Evolutionary conservation across 2,329 filamentous ascomycete genomes (phyloP).

Genomic region (Phialophora expanda): DNA sequence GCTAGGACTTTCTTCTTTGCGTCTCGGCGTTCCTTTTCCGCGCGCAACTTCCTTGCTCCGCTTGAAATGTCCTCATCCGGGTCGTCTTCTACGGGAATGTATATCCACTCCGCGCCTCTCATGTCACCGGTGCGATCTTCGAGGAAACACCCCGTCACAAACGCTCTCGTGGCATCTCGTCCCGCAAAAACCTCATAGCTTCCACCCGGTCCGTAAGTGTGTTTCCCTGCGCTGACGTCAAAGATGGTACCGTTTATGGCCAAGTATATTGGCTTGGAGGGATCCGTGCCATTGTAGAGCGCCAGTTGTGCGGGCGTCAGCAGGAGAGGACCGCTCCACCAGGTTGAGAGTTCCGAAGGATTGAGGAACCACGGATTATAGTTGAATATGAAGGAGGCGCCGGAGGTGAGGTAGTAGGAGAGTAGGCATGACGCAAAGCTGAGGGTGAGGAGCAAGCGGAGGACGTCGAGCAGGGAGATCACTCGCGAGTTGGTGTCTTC

Average conservation of each 20-base stretch:
- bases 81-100: conserved; percentile 72
- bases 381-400: conserved; percentile 73
- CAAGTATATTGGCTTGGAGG: conserved; percentile 79
- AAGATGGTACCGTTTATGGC: conserved; percentile 75
- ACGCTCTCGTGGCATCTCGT: conserved; percentile 82
- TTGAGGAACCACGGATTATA: conserved; percentile 67
- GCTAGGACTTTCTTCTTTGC: conserved; percentile 70
- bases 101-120: conserved; percentile 86
- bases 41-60: conserved; percentile 56
- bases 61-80: conserved; percentile 50
- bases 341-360: conserved; percentile 63
- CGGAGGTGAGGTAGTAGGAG: conserved; percentile 76
- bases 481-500: conserved; percentile 37
- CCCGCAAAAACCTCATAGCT: conserved; percentile 87
- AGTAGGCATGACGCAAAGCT: conserved; percentile 69
- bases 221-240: conserved; percentile 63
- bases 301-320: conserved; percentile 77
- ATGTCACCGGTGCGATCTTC: conserved; percentile 84
- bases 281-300: conserved; percentile 77
- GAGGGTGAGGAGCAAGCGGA: conserved; percentile 72
- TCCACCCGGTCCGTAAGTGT: conserved; percentile 78
- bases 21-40: conserved; percentile 66
- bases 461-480: conserved; percentile 64
- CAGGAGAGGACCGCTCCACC: conserved; percentile 65
- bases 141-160: conserved; percentile 89